These are phyloP conservation scores for Syzygium oleosum DNA, from an alignment of 345 rosid species.

Conservation along the genomic window DNA sequence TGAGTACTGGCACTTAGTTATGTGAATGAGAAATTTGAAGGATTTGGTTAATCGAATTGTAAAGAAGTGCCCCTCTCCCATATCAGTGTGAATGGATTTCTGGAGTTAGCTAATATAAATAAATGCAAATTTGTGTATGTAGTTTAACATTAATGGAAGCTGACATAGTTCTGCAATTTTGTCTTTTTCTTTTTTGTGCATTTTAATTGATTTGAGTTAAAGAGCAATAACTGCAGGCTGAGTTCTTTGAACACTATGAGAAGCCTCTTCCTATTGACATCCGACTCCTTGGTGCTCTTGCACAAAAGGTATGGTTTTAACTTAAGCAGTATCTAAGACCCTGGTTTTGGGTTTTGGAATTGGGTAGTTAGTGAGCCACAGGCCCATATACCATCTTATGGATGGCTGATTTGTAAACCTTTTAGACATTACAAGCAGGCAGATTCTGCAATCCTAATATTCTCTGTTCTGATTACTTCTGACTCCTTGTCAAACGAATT, in stretches of 20 bases:
- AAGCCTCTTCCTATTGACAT: constrained; percentile 98
- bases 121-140: not conserved
- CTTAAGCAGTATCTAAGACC: not conserved
- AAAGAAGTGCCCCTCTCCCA: not conserved
- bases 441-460: not conserved
- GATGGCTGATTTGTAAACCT: not conserved
- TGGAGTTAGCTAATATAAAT: not conserved
- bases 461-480: not conserved
- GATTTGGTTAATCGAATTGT: not conserved
- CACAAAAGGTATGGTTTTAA: constrained; percentile 68
- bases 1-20: not conserved
- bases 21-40: not conserved
- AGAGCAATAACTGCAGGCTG: constrained; percentile 57
- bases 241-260: constrained; percentile 98
- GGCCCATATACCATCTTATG: not conserved
- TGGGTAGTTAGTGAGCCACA: not conserved
- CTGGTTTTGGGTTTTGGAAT: not conserved
- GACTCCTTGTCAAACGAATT: not conserved
- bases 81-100: not conserved
- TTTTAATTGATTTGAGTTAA: not conserved
- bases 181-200: not conserved
- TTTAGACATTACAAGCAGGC: not conserved
- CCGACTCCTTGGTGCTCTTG: constrained; percentile 96
- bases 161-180: not conserved
- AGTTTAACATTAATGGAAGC: not conserved